Evolutionary conservation across 2,329 filamentous ascomycete species (phyloP).

Genomic region (Aspergillus transmontanensis): DNA sequence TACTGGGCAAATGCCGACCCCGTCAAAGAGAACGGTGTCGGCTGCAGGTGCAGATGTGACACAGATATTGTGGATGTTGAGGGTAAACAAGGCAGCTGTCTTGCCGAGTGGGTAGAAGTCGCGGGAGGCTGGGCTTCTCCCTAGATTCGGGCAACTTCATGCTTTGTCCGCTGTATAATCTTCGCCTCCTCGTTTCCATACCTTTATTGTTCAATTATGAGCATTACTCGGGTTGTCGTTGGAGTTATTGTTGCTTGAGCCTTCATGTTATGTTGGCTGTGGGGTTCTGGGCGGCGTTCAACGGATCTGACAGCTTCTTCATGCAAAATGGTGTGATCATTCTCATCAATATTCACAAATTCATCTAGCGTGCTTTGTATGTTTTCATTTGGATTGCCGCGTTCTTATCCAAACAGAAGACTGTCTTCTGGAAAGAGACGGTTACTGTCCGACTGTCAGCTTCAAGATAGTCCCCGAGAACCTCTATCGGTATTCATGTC

Average conservation of each 20-base stretch:
- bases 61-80: constrained; percentile 97
- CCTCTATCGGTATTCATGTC: not conserved
- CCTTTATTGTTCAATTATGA: constrained; percentile 34
- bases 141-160: constrained; percentile 33
- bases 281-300: constrained; percentile 41
- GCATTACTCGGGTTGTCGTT: constrained; percentile 35
- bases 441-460: not conserved
- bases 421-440: not conserved
- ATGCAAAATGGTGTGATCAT: constrained; percentile 37
- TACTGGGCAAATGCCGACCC: constrained; percentile 91
- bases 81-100: constrained; percentile 93
- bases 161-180: constrained; percentile 33
- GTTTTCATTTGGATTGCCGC: constrained; percentile 31
- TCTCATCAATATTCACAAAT: constrained; percentile 39
- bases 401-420: constrained; percentile 17
- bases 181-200: constrained; percentile 30
- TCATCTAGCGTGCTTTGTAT: constrained; percentile 42
- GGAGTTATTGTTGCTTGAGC: constrained; percentile 35
- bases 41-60: constrained; percentile 94
- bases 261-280: constrained; percentile 35
- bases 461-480: not conserved
- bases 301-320: constrained; percentile 40
- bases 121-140: constrained; percentile 85
- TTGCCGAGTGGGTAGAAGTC: constrained; percentile 95
- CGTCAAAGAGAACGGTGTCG: constrained; percentile 92